These are phyloP conservation scores for Bipolaris victoriae DNA, from an alignment of 2,329 filamentous ascomycete species.

Conservation along the genomic window DNA sequence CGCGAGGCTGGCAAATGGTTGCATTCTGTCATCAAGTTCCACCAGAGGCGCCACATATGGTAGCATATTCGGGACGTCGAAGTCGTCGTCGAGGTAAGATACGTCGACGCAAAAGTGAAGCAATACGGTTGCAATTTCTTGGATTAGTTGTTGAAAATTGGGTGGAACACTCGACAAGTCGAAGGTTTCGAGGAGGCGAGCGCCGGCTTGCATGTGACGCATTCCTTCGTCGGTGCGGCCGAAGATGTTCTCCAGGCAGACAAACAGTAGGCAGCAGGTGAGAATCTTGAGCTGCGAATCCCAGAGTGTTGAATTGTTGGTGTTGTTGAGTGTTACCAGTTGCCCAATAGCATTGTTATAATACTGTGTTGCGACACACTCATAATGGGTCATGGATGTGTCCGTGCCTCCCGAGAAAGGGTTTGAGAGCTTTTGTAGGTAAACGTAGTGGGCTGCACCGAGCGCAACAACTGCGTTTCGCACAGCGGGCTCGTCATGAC, in stretches of 20 bases:
- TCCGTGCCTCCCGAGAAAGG: neutral
- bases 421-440: conserved; percentile 10
- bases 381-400: conserved; percentile 6
- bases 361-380: conserved; percentile 6
- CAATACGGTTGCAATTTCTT: conserved; percentile 16
- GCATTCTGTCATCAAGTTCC: conserved; percentile 5
- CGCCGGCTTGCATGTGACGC: conserved; percentile 15
- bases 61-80: conserved; percentile 9
- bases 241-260: conserved; percentile 16
- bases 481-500: conserved; percentile 12
- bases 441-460: conserved; percentile 14
- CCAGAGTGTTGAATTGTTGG: neutral
- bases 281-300: conserved; percentile 8
- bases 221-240: conserved; percentile 14
- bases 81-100: conserved; percentile 4
- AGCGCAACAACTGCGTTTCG: conserved; percentile 13
- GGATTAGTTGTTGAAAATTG: conserved; percentile 4
- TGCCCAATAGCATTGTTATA: conserved; percentile 17
- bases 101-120: conserved; percentile 14
- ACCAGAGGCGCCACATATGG: conserved; percentile 8
- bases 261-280: conserved; percentile 17
- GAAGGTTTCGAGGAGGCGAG: conserved; percentile 8
- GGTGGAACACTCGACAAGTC: conserved; percentile 6
- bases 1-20: neutral
- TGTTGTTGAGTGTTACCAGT: neutral